Evolutionary conservation across 208 protist species (phyloP), one percentile per base, ranked within the genome.

Genomic region (Trypanosoma mega): DNA sequence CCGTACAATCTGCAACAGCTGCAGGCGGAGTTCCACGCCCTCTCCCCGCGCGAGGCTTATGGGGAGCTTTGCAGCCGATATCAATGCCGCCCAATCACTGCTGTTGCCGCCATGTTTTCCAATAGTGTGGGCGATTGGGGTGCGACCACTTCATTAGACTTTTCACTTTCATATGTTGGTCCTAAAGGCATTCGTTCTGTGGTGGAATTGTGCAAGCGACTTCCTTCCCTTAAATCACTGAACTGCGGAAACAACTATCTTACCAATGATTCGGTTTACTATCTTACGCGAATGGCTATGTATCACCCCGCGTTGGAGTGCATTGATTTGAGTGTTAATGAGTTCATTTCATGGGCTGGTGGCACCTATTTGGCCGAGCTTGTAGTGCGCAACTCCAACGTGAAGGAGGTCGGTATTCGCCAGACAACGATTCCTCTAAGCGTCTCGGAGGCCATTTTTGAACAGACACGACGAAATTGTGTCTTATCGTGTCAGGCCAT

Each of bases 341-440:
- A 73, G 39, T 74, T 62, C 53, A 75, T 94, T 12, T 90, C 87
- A 20, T 94, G 87, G 85, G 89, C 64, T 1, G 84, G 82, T 8
- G 87, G 80, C 29, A 90, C 87, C 72, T 90, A 77, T 55, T 34
- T 94, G 11, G 58, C 64, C 9, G 73, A 87, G 62, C 31, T 85
- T 21, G 67, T 80, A 23, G n/a, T 72, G 55, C 45, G 50, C 37
- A 92, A 90, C 57, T 43, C 31, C 1, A 74, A 66, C 49, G 71
- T 94, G 30, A 86, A 75, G 12, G 72, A 83, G 30, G 63, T 90
- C 16, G 68, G 72, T 26, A 59, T 94, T 7, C 66, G 47, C 29
- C 47, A 61, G 0, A 82, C 84, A 0, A 63, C 67, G 12, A 67
- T 90, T 4, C 51, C 76, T 3, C 3, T 6, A 5, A 63, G 64